These are phyloP conservation scores for Cryptosporidium tyzzeri DNA, from an alignment of 169 alveolate genomes.

Conservation along the genomic window DNA sequence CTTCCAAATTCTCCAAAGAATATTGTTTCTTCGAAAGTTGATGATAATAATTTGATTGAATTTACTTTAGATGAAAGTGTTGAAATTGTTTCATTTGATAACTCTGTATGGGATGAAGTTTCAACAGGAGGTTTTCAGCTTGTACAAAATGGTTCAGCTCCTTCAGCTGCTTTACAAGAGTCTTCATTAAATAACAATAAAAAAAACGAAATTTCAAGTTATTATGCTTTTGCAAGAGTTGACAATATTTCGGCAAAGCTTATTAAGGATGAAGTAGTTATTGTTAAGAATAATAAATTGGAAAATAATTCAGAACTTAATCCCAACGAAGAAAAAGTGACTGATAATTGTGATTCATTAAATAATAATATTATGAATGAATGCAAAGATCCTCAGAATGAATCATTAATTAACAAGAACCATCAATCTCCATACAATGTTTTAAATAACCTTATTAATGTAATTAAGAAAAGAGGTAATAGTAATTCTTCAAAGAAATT, in stretches of 20 bases:
- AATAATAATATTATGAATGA: not conserved
- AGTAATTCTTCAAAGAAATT: not conserved
- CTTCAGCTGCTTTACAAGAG: constrained; percentile 53
- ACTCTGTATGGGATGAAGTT: constrained; percentile 58
- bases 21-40: constrained; percentile 14
- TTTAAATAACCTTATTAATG: not conserved
- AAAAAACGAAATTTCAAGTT: constrained; percentile 38
- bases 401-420: not conserved
- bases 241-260: constrained; percentile 36
- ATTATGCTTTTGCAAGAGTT: constrained; percentile 28
- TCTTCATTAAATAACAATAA: not conserved
- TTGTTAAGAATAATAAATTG: constrained; percentile 13
- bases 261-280: not conserved
- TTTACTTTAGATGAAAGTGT: not conserved
- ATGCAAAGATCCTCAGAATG: not conserved
- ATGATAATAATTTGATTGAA: constrained; percentile 1
- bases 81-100: constrained; percentile 25
- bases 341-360: not conserved
- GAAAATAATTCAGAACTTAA: not conserved
- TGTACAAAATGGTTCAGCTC: constrained; percentile 35
- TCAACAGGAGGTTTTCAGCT: constrained; percentile 60
- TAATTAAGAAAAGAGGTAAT: not conserved
- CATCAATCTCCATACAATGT: constrained; percentile 17
- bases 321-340: not conserved
- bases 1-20: constrained; percentile 49